Evolutionary conservation across 257 asterid genomes (phyloP), one percentile per base, ranked within the genome.

Genomic region (Anisodus acutangulus): DNA sequence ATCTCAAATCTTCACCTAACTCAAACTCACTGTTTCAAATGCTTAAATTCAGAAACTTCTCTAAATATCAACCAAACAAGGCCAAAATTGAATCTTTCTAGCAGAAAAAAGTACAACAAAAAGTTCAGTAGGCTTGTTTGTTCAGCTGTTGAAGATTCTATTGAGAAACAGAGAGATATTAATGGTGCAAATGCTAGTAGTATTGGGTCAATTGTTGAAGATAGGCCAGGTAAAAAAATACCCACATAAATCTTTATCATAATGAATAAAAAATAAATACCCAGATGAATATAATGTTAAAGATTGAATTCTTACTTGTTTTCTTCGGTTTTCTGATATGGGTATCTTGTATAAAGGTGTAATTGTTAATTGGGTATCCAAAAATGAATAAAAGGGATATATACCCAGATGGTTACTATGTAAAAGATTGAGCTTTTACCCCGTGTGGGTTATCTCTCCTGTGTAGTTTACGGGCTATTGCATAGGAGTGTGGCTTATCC

Each of bases 121-220:
- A 93, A 83, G 86, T 88, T 86, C 69, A 88, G 85, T 60, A 83
- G 89, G 80, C 59, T 84, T 58, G 90, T 92, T 88, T 92, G 98
- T 87, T 91, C 93, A 45, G 97, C 97, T 35, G 91, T 91, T 83
- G 99, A 97, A 86, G 99, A 95, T 85, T 88, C 83, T 57, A 71
- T 90, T 5, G 85, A 91, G 80, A 88, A 91, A 85, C 90, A 90
- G 80, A 84, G 68, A 49, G 90, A 90, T 70, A 59, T 84, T 43
- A 85, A 78, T 64, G 88, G 91, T 4, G 87, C 82, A 68, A 82
- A 80, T 68, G 80, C 86, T 55, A 86, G 87, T 57, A 90, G 89
- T 79, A 85, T 84, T 82, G 88, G 88, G 78, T 88, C 91, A 43
- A 88, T 90, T 19, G 88, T 87, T 85, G 93, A 93, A 86, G 90